These are phyloP conservation scores for Nakataea oryzae DNA, from an alignment of 2,329 filamentous ascomycete species.

Conservation along the genomic window DNA sequence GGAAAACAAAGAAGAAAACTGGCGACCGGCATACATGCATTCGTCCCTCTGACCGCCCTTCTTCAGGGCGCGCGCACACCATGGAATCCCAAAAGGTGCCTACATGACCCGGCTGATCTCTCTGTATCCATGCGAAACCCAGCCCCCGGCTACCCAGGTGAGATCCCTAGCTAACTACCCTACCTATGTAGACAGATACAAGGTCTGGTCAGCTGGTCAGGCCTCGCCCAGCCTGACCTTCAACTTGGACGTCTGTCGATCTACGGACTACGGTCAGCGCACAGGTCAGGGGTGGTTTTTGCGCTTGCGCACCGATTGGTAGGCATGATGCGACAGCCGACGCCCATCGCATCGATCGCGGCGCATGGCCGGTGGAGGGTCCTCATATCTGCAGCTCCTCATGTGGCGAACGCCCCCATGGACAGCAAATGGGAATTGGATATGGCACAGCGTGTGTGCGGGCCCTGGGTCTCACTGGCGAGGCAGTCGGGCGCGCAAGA, in stretches of 20 bases:
- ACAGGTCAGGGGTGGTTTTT: not conserved
- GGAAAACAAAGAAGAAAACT: not conserved
- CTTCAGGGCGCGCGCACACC: not conserved
- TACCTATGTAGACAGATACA: too few relatives aligned
- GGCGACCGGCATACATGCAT: too few relatives aligned
- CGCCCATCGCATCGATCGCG: not conserved
- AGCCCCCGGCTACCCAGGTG: too few relatives aligned
- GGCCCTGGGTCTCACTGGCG: not conserved
- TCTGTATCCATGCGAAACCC: not conserved
- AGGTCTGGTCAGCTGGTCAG: not conserved
- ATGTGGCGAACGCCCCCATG: not conserved
- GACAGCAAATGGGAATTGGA: not conserved
- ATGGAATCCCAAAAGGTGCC: not conserved
- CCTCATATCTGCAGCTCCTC: not conserved
- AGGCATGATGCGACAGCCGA: not conserved
- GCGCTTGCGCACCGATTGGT: slow-evolving; percentile 1
- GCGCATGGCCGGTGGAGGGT: not conserved
- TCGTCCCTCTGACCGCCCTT: not conserved
- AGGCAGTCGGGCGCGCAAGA: not conserved
- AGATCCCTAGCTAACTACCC: too few relatives aligned
- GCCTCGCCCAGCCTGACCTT: not conserved
- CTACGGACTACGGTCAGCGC: not conserved
- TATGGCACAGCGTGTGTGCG: not conserved
- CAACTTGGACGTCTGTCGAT: not conserved
- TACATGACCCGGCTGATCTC: not conserved